Conservation (phyloP, 2,329 filamentous ascomycete species). For the Botryotinia convoluta region DNA sequence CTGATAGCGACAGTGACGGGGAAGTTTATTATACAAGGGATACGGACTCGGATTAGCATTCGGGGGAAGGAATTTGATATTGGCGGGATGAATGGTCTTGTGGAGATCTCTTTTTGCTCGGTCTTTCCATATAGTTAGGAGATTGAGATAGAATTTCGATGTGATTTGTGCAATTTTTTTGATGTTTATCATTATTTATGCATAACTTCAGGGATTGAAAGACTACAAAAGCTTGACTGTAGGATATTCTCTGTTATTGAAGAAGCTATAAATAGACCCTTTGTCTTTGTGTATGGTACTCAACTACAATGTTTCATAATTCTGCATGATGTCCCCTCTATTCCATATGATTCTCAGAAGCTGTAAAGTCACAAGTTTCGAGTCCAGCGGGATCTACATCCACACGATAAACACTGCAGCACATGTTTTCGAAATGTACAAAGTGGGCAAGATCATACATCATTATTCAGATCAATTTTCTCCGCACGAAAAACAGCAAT, state of each 20-base stretch:
- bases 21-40: not conserved
- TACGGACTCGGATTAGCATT: not conserved
- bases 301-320: not conserved
- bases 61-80: rapidly evolving
- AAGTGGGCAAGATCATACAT: too few species aligned
- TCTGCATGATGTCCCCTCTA: not conserved
- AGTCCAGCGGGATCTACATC: too few species aligned
- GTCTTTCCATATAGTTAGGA: not conserved
- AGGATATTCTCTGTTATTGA: too few species aligned
- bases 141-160: too few species aligned
- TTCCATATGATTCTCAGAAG: not conserved
- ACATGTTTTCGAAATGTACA: too few species aligned
- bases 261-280: not conserved
- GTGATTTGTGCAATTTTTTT: not conserved
- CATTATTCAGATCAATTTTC: too few species aligned
- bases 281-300: not conserved
- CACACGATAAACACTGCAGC: too few species aligned
- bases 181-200: not conserved
- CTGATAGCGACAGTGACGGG: not conserved
- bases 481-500: too few species aligned
- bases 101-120: too few species aligned
- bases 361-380: too few species aligned
- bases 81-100: not conserved
- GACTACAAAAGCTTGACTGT: not conserved
- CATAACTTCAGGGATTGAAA: not conserved